Conservation (phyloP, 306 rosid species). For the Begonia fuchsioides region DNA sequence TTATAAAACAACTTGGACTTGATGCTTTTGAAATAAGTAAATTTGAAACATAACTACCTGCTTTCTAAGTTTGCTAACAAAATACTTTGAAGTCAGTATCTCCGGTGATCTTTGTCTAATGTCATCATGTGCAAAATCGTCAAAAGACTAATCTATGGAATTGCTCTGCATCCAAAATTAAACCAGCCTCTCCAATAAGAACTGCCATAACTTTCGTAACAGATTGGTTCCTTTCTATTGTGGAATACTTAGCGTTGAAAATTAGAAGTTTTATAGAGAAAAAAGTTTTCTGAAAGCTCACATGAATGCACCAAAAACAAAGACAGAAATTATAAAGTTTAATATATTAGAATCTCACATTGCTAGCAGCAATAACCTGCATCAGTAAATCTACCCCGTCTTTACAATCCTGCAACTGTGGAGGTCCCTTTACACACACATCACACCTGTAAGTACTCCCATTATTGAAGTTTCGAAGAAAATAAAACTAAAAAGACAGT, state of each 20-base stretch:
- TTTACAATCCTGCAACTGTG: conserved; percentile 52
- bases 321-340: too few species aligned
- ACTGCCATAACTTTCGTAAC: too few species aligned
- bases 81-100: conserved; percentile 35
- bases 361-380: conserved; percentile 38
- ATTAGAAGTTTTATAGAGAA: too few species aligned
- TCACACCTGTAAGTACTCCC: conserved; percentile 56
- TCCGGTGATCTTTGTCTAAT: conserved; percentile 16
- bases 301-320: too few species aligned
- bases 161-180: conserved; percentile 11
- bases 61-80: conserved; percentile 63
- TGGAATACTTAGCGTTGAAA: too few species aligned
- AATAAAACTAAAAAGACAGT: too few species aligned
- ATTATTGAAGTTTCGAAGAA: neutral
- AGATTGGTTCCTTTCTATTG: too few species aligned
- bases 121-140: conserved; percentile 20
- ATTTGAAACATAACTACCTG: conserved; percentile 14
- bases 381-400: conserved; percentile 57
- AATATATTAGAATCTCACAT: conserved; percentile 18
- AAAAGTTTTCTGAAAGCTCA: too few species aligned
- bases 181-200: too few species aligned
- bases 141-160: conserved; percentile 9
- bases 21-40: too few species aligned
- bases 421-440: conserved; percentile 65
- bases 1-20: neutral